These are phyloP conservation scores for Candida sithepensis DNA, from an alignment of 805 yeast genomes.

Conservation along the genomic window DNA sequence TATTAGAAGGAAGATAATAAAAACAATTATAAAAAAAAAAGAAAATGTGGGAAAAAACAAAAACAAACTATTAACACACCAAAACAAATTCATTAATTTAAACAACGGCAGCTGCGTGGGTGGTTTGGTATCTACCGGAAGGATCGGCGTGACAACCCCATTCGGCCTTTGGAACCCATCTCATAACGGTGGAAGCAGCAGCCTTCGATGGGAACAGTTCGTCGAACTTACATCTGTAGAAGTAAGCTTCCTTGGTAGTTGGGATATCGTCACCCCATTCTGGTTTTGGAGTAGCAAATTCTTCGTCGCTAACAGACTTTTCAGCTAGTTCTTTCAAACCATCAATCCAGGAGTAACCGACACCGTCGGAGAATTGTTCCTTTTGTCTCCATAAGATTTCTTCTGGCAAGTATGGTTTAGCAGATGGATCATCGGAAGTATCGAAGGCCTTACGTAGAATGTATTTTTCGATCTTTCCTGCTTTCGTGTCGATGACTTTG, in stretches of 20 bases:
- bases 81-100: not conserved
- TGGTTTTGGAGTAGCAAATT: conserved; percentile 84
- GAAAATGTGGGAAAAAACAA: not conserved
- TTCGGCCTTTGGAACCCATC: conserved; percentile 99
- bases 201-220: conserved; percentile 86
- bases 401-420: conserved; percentile 85
- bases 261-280: conserved; percentile 97
- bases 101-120: conserved; percentile 68
- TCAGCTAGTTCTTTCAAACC: conserved; percentile 95
- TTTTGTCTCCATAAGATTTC: conserved; percentile 99
- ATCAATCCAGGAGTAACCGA: conserved; percentile 99
- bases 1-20: not conserved
- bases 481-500: conserved; percentile 70
- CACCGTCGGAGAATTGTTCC: conserved; percentile 99
- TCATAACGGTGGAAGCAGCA: conserved; percentile 95
- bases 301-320: conserved; percentile 80
- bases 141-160: conserved; percentile 99
- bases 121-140: conserved; percentile 92
- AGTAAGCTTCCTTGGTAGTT: conserved; percentile 97
- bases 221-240: conserved; percentile 97
- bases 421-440: conserved; percentile 75
- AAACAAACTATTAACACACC: not conserved
- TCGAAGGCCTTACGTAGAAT: conserved; percentile 96
- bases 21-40: not conserved
- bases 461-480: conserved; percentile 90